A percentile compares a stretch with the other conserved stretches of the same genome.
Conservation (phyloP, 805 yeast genomes). For the Ogataea siamensis region DNA sequence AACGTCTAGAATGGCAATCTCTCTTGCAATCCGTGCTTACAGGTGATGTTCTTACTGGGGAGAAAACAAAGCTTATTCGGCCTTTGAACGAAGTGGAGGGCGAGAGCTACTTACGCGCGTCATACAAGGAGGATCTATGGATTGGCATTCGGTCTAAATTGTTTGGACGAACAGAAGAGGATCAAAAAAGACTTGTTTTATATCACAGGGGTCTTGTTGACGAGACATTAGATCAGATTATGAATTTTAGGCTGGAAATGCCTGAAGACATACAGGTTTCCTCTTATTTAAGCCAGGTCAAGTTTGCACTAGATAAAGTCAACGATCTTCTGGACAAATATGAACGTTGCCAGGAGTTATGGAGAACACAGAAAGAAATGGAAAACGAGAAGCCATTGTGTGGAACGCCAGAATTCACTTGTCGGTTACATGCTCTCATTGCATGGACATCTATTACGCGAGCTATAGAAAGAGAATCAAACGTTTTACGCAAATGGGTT, state of each 20-base stretch:
- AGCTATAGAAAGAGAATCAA: conserved; percentile 61
- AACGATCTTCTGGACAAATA: conserved; percentile 54
- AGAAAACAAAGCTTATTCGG: conserved; percentile 71
- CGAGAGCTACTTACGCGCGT: conserved; percentile 50
- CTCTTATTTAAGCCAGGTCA: conserved; percentile 26
- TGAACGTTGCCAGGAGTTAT: conserved; percentile 67
- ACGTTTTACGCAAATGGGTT: conserved; percentile 71
- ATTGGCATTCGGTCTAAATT: conserved; percentile 80
- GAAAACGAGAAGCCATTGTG: conserved; percentile 71
- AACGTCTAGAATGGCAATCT: conserved; percentile 92
- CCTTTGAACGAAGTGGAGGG: conserved; percentile 40
- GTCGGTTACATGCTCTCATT: conserved; percentile 69
- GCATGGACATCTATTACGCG: conserved; percentile 81
- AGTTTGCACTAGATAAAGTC: conserved; percentile 49
- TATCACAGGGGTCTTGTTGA: conserved; percentile 72
- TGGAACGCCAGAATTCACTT: conserved; percentile 58
- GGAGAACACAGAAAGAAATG: conserved; percentile 82
- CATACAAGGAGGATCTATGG: conserved; percentile 78
- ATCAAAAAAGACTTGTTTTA: conserved; percentile 67
- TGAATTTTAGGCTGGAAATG: conserved; percentile 57
- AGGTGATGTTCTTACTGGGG: conserved; percentile 91
- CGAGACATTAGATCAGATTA: conserved; percentile 64
- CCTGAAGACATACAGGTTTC: conserved; percentile 28
- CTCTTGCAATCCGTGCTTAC: conserved; percentile 88
- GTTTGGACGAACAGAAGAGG: conserved; percentile 75